A percentile compares a stretch with the other conserved stretches of the same genome.
Conservation (phyloP, 768 basidiomycete species). For the Candolleomyces aberdarensis region DNA sequence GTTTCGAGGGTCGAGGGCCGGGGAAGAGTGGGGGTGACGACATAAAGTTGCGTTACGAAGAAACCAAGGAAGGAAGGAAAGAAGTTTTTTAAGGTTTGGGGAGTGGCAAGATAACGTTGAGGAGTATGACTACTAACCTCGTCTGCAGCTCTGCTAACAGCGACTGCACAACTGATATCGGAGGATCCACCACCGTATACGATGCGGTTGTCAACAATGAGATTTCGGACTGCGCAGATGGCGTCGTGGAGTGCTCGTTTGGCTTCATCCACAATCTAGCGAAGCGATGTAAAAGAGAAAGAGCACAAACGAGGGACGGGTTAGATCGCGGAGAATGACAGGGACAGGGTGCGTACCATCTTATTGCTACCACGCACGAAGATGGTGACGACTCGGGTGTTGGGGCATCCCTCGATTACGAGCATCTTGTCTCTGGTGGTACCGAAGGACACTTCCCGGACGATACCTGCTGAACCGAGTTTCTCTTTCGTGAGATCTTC, state of each 20-base stretch:
- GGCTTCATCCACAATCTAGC: constrained; percentile 96
- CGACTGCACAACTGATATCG: constrained; percentile 92
- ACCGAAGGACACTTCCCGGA: constrained; percentile 93
- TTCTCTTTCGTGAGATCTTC: constrained; percentile 92
- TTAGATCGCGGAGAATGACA: too few relatives aligned
- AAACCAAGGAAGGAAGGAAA: too few relatives aligned
- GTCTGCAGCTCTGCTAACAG: constrained; percentile 92
- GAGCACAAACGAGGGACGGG: background rate
- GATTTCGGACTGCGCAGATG: constrained; percentile 93
- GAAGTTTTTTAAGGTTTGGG: too few relatives aligned
- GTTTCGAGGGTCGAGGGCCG: background rate
- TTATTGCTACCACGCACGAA: constrained; percentile 98
- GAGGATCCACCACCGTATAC: constrained; percentile 99
- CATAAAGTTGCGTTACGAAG: too few relatives aligned
- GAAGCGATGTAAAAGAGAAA: background rate
- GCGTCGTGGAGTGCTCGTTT: constrained; percentile 98
- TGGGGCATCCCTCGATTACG: constrained; percentile 98
- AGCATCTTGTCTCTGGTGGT: constrained; percentile 99
- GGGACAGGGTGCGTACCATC: constrained; percentile 60
- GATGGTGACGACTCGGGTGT: constrained; percentile 92
- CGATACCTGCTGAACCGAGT: constrained; percentile 89
- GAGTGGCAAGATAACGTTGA: too few relatives aligned
- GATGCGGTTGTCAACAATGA: constrained; percentile 92
- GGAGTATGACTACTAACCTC: constrained; percentile 47
- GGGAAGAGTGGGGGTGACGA: background rate